Evolutionary conservation across 495 filamentous ascomycete genomes (phyloP), one percentile per base, ranked within the genome.

Genomic region (Penicillium canariense): DNA sequence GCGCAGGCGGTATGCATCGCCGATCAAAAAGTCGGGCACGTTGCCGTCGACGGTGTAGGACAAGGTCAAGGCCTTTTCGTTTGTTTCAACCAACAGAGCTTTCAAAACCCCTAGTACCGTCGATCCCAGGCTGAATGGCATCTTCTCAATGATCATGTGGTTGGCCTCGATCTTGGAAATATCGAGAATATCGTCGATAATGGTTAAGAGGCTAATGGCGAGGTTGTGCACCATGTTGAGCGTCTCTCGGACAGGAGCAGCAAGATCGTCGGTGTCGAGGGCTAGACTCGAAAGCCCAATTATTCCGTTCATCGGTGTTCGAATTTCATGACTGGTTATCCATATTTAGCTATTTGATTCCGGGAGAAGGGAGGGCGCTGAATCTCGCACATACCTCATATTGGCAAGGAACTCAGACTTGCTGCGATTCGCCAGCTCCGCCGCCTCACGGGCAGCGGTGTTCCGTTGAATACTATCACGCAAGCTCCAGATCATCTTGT

Each of bases 211-310:
- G 5, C 83, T 83, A 58, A 89, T 90, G 0, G 85, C 89, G 3
- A 96, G 83, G 57, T 91, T 91, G 67, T 96, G 91, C 49, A 96
- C 91, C 68, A 95, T 96, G 59, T 92, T 95, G 58, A 96, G 71
- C 85, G 95, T 96, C 69, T 96, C 91, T 83, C 90, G 30, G 81
- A 77, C 61, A 83, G 83, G 36, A 85, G 87, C 59, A 83, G 87
- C 59, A 83, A 86, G 14, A 80, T 83, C 78, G 67, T 65, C 90
- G 79, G 55, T 91, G 83, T 42, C 79, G 68, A 57, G 59, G 83
- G 80, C 74, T 10, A 93, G 68, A 32, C 95, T 91, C 0, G 91
- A 95, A 86, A 96, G 58, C 2, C 88, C 84, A 2, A 84, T 81
- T 77, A 90, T 85, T 15, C 87, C 86, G 5, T 81, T 80, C 59